Conservation (phyloP, 1,139 yeast species). For the Geotrichum carabidarum region DNA sequence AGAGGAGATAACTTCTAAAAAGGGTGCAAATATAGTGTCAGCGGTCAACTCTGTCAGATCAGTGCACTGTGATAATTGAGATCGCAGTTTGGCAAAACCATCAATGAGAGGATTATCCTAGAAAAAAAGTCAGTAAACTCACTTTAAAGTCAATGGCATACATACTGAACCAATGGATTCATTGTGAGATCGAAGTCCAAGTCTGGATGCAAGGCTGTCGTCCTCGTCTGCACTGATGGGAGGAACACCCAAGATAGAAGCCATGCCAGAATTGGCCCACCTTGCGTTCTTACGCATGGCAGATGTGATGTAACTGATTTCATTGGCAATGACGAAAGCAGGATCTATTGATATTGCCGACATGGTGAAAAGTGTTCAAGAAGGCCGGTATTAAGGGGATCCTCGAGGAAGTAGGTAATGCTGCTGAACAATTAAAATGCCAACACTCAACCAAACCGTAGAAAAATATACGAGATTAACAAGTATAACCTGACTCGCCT, state of each 20-base stretch:
- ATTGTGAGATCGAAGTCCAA: constrained; percentile 24
- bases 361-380: constrained; percentile 1
- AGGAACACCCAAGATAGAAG: constrained; percentile 66
- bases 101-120: constrained; percentile 63
- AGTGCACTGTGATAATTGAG: constrained; percentile 57
- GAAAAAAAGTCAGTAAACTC: neutral
- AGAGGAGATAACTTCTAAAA: constrained; percentile 76
- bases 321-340: constrained; percentile 77
- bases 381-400: no score
- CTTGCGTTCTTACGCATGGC: constrained; percentile 87
- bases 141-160: neutral
- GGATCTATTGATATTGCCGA: constrained; percentile 54
- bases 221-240: constrained; percentile 8
- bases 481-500: no score
- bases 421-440: no score
- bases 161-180: constrained; percentile 7
- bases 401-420: no score
- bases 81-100: constrained; percentile 72
- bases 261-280: constrained; percentile 81
- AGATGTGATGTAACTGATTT: constrained; percentile 78
- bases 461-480: no score
- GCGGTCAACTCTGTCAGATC: constrained; percentile 60
- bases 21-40: constrained; percentile 75
- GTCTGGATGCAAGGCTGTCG: constrained; percentile 32
- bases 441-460: no score